Evolutionary conservation across 371 early-diverging fungal species (phyloP).

Genomic region (Haplosporangium sp.): DNA sequence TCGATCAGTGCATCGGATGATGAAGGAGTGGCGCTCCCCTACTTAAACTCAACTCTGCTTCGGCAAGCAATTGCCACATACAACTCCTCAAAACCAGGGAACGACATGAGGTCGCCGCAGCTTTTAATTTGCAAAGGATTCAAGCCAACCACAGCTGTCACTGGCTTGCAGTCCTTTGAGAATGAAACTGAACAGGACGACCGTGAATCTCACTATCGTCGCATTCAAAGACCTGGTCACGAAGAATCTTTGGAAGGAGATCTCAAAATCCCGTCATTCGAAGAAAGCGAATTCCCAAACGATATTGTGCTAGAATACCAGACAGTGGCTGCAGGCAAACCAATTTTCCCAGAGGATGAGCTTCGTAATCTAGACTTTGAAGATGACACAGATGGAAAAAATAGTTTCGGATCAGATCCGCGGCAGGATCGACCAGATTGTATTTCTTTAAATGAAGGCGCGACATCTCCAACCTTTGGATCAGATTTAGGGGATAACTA

Average conservation of each 20-base stretch:
- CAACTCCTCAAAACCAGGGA: constrained; percentile 25
- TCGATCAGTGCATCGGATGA: constrained; percentile 9
- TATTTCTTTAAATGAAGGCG: background rate
- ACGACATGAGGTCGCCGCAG: background rate
- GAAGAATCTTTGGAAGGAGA: constrained; percentile 5
- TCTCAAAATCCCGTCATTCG: background rate
- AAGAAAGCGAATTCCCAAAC: background rate
- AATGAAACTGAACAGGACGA: constrained; percentile 4
- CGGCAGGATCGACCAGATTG: background rate
- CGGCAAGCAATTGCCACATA: constrained; percentile 50
- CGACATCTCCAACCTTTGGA: constrained; percentile 1
- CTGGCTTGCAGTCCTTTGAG: constrained; percentile 7
- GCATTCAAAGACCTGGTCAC: background rate
- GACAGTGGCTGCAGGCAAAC: constrained; percentile 6
- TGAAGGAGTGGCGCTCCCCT: constrained; percentile 15
- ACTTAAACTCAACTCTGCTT: constrained; percentile 31
- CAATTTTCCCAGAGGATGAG: constrained; percentile 4
- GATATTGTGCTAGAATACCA: constrained; percentile 4
- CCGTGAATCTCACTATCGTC: background rate
- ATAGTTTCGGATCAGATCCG: background rate
- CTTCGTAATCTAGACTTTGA: background rate
- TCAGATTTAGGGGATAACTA: constrained; percentile 12
- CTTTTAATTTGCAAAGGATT: constrained; percentile 12
- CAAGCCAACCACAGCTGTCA: constrained; percentile 5
- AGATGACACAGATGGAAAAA: background rate